Evolutionary conservation across 2,329 filamentous ascomycete genomes (phyloP), one percentile per base, ranked within the genome.

Genomic region (Xylaria sp.): DNA sequence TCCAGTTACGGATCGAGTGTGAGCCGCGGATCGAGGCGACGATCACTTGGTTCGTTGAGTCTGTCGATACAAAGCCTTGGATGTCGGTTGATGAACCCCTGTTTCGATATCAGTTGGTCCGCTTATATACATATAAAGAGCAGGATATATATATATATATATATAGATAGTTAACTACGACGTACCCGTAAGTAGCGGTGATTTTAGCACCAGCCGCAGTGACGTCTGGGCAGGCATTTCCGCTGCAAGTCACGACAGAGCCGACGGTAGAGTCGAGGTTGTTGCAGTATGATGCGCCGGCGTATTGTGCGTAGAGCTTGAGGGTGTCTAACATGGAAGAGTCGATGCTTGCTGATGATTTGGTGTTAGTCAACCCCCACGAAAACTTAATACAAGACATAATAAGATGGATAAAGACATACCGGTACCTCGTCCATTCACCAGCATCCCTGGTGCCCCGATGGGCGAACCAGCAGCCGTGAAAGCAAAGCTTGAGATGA

Each of bases 1-100:
- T 82, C 84, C 85, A 91, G 83, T 92, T 92, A 61, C 84, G 84
- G 69, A 90, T 73, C 52, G 86, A 88, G 68, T 79, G 78, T 59
- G 86, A 87, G 72, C 91, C 90, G 50, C 89, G 86, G 80, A 90
- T 84, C 39, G 88, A 83, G 51, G 91, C 77, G 57, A 92, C 86
- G 68, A 92, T 88, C 66, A 87, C 81, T 64, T 82, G 73, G 71
- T 82, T 83, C 28, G 76, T 76, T 20, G 80, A 71, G 76, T 90
- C 88, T 25, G 84, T 79, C 31, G 84, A 83, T 25, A 89, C 81
- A 66, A 86, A 87, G 66, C 85, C 87, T 44, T 83, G 78, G 54
- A 85, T 81, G 66, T 85, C 85, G 2, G 85, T 83, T 31, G 74
- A 39, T 10, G 69, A 56, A 7, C 82, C 84, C 28, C 84, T 86